Evolutionary conservation across 306 rosid genomes (phyloP).

Genomic region (Comarum palustre): DNA sequence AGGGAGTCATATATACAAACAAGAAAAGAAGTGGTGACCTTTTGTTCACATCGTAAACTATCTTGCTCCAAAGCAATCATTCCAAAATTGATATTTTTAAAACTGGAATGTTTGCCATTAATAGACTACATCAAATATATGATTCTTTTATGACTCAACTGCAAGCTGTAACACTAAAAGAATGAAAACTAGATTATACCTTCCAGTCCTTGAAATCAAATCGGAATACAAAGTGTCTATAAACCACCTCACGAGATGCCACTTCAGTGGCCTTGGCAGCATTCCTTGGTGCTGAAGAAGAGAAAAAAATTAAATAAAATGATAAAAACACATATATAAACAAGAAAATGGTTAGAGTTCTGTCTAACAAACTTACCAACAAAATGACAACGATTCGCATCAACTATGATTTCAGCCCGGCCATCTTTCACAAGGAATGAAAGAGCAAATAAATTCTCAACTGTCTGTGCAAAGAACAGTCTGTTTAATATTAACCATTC

Average conservation of each 20-base stretch:
- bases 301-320: slow-evolving; percentile 4
- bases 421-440: slow-evolving; percentile 88
- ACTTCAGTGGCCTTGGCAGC: slow-evolving; percentile 54
- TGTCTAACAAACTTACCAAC: slow-evolving; percentile 54
- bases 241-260: slow-evolving; percentile 48
- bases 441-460: slow-evolving; percentile 75
- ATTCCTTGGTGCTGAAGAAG: slow-evolving; percentile 64
- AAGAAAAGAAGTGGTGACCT: not conserved
- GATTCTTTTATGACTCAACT: not conserved
- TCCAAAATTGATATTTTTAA: not conserved
- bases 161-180: not conserved
- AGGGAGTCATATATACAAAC: not conserved
- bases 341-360: not conserved
- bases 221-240: slow-evolving; percentile 76
- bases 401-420: slow-evolving; percentile 57
- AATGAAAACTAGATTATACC: slow-evolving; percentile 39
- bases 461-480: slow-evolving; percentile 69
- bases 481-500: slow-evolving; percentile 63
- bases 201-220: slow-evolving; percentile 78
- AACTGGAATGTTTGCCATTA: not conserved
- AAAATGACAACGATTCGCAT: slow-evolving; percentile 48
- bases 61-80: not conserved
- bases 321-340: not conserved
- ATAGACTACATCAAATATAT: not conserved
- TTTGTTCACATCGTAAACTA: not conserved